Conservation (phyloP, 768 basidiomycete species). For the Amanita molliuscula region DNA sequence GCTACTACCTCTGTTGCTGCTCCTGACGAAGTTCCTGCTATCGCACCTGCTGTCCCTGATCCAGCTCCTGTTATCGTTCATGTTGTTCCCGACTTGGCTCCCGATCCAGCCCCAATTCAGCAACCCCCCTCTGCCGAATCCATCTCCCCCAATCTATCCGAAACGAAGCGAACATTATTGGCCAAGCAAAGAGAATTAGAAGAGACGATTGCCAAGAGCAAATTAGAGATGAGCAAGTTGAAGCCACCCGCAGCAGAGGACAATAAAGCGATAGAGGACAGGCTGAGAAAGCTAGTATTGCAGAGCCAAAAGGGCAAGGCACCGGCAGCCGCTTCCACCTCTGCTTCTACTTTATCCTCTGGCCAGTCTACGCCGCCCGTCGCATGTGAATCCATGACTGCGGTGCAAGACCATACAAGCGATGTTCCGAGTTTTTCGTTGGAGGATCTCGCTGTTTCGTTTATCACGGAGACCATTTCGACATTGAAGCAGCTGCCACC, state of each 20-base stretch:
- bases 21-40: too few relatives aligned
- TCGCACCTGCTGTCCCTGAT: neutral
- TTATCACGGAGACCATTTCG: slow-evolving; percentile 49
- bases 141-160: slow-evolving; percentile 26
- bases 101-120: slow-evolving; percentile 12
- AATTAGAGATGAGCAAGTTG: slow-evolving; percentile 21
- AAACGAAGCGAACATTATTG: slow-evolving; percentile 25
- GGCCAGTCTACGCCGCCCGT: neutral
- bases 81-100: neutral
- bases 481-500: slow-evolving; percentile 17
- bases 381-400: neutral
- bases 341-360: neutral
- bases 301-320: slow-evolving; percentile 25
- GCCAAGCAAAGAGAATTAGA: slow-evolving; percentile 36
- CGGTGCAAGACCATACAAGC: slow-evolving; percentile 6
- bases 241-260: slow-evolving; percentile 8
- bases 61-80: neutral
- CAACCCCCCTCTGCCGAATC: slow-evolving; percentile 30
- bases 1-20: neutral
- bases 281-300: slow-evolving; percentile 26
- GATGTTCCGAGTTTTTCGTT: slow-evolving; percentile 22
- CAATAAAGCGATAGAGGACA: slow-evolving; percentile 32
- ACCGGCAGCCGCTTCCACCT: neutral
- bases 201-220: slow-evolving; percentile 27
- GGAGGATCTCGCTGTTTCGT: slow-evolving; percentile 45